phyloP scores from a whole-genome alignment of 306 rosid species.

The Cicer chorassanicum region DNA sequence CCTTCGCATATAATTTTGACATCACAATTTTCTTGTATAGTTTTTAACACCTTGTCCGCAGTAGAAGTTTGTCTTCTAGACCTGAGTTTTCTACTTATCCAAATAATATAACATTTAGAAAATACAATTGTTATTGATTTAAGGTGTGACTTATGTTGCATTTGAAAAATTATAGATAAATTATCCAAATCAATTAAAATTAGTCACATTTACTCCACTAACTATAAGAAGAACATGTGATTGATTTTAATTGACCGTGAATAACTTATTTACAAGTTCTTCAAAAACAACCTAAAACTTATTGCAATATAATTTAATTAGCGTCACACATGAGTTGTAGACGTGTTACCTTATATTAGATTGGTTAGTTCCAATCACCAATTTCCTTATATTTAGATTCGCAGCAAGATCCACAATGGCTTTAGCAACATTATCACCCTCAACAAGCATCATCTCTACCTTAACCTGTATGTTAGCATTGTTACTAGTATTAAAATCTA shows the following conservation, averaged over 20 bases:
- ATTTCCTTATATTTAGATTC: conserved; percentile 38
- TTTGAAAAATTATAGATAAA: no score
- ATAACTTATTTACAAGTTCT: no score
- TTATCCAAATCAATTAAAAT: no score
- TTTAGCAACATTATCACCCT: conserved; percentile 46
- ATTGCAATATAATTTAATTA: background rate
- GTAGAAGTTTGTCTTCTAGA: conserved; percentile 16
- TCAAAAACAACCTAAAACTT: no score
- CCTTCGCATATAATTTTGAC: conserved; percentile 53
- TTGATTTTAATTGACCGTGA: no score
- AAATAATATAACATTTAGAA: conserved; percentile 19
- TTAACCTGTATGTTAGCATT: conserved; percentile 42
- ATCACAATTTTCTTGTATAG: conserved; percentile 45
- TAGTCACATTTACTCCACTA: no score
- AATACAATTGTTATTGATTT: background rate
- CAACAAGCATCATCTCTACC: conserved; percentile 47
- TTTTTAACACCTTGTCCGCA: conserved; percentile 35
- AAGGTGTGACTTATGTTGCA: no score
- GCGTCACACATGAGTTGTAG: background rate
- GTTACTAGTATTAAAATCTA: no score
- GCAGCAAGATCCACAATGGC: conserved; percentile 41
- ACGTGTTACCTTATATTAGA: conserved; percentile 46
- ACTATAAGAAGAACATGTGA: no score
- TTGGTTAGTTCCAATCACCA: conserved; percentile 48
- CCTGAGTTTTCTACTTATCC: conserved; percentile 37